Conservation (phyloP, 1,139 yeast species). For the Nematodospora anomalae region DNA sequence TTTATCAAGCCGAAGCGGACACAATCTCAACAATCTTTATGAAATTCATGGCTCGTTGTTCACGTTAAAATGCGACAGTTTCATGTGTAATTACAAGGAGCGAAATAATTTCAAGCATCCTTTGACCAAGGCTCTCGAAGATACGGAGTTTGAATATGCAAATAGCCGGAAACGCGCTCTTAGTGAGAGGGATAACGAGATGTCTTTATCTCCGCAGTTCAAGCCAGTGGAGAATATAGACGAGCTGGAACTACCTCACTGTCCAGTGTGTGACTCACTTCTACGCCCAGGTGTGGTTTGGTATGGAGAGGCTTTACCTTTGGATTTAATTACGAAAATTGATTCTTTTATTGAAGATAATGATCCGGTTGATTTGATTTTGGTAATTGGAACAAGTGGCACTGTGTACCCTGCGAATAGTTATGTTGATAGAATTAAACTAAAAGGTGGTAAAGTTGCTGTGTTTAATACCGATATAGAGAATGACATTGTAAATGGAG, state of each 20-base stretch:
- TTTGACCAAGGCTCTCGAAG: conserved; percentile 56
- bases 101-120: conserved; percentile 57
- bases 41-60: conserved; percentile 83
- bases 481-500: conserved; percentile 38
- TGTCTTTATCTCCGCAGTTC: conserved; percentile 42
- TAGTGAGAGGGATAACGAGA: neutral
- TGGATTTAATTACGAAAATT: conserved; percentile 58
- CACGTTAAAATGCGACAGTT: conserved; percentile 70
- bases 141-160: conserved; percentile 33
- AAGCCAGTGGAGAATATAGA: conserved; percentile 48
- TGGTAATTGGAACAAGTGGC: conserved; percentile 85
- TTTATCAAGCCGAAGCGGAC: conserved; percentile 63
- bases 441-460: conserved; percentile 80
- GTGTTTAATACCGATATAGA: conserved; percentile 74
- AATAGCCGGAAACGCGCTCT: conserved; percentile 14
- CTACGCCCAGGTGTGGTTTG: conserved; percentile 89
- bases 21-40: conserved; percentile 47
- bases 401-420: conserved; percentile 91
- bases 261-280: conserved; percentile 65
- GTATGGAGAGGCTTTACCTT: conserved; percentile 85
- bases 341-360: conserved; percentile 64
- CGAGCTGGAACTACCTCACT: conserved; percentile 62
- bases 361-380: conserved; percentile 62
- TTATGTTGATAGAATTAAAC: conserved; percentile 72
- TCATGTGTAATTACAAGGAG: conserved; percentile 64